phyloP scores from a whole-genome alignment of 2,329 filamentous ascomycete genomes.

The Pestalotiopsis sp. region DNA sequence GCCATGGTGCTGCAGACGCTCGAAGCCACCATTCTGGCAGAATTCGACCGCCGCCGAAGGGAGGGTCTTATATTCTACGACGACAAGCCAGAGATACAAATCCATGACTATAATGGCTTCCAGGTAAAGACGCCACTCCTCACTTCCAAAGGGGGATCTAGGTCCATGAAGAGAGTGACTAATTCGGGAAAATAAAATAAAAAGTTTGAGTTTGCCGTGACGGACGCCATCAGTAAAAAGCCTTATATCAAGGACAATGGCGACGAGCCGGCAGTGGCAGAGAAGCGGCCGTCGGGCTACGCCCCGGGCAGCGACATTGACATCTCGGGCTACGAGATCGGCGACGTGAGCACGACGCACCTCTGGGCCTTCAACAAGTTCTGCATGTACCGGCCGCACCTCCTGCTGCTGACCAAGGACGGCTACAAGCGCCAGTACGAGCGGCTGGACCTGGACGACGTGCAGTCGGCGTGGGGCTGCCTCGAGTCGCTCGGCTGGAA shows the following conservation, averaged over 20 bases:
- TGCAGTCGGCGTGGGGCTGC: constrained; percentile 38
- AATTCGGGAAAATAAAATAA: neutral
- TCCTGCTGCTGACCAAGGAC: constrained; percentile 48
- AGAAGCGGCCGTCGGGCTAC: constrained; percentile 15
- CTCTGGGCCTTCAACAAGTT: constrained; percentile 51
- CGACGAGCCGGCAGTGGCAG: constrained; percentile 10
- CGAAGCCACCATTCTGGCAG: constrained; percentile 20
- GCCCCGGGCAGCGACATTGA: constrained; percentile 43
- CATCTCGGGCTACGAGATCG: constrained; percentile 43
- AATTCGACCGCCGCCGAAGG: constrained; percentile 24
- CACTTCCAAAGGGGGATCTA: too few species aligned
- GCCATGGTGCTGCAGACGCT: constrained; percentile 12
- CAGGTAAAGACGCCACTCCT: constrained; percentile 9
- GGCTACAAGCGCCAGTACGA: constrained; percentile 49
- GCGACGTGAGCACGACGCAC: constrained; percentile 42
- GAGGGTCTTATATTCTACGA: constrained; percentile 25
- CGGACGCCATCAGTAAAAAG: constrained; percentile 13
- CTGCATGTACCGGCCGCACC: constrained; percentile 48
- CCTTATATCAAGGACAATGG: constrained; percentile 21
- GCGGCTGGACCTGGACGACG: constrained; percentile 39
- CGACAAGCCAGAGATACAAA: constrained; percentile 17
- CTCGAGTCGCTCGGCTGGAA: constrained; percentile 30
- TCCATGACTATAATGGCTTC: constrained; percentile 13
- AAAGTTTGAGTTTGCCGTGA: constrained; percentile 22
- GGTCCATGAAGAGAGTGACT: neutral